Percentiles rank a stretch among this genome's conserved stretches.
phyloP scores from a whole-genome alignment of 371 early-diverging fungal genomes.

The Zychaea mexicana region DNA sequence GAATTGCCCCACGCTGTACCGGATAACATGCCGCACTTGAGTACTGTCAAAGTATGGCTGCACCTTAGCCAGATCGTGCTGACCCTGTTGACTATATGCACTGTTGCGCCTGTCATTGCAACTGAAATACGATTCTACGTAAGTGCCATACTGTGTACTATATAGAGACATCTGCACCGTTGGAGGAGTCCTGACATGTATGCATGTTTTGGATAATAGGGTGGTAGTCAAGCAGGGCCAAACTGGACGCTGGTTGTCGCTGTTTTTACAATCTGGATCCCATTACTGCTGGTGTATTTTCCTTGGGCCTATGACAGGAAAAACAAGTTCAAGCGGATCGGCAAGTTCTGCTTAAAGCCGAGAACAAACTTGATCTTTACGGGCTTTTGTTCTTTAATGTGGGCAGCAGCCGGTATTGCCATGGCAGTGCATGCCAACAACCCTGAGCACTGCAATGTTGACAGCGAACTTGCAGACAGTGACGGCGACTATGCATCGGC shows the following conservation, averaged over 20 bases:
- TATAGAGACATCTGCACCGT: too few species aligned
- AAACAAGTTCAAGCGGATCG: constrained; percentile 29
- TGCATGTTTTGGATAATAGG: constrained; percentile 29
- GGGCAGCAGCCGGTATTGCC: constrained; percentile 42
- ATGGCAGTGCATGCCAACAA: constrained; percentile 39
- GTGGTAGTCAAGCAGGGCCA: constrained; percentile 39
- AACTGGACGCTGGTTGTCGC: constrained; percentile 37
- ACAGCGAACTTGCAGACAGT: constrained; percentile 15
- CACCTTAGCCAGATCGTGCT: constrained; percentile 29
- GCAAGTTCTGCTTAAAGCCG: constrained; percentile 41
- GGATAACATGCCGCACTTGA: constrained; percentile 29
- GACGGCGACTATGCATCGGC: constrained; percentile 23
- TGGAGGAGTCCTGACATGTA: too few species aligned
- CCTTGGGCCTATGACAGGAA: constrained; percentile 39
- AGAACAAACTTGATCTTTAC: constrained; percentile 42
- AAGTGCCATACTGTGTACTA: too few species aligned
- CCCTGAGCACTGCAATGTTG: constrained; percentile 26
- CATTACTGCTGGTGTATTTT: constrained; percentile 27
- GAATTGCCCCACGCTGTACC: constrained; percentile 30
- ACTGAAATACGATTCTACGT: constrained; percentile 33
- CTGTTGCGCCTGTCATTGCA: constrained; percentile 35
- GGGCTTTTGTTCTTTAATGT: constrained; percentile 27
- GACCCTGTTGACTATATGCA: constrained; percentile 28
- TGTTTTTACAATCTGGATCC: constrained; percentile 24
- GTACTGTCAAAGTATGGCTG: constrained; percentile 26